These are phyloP conservation scores for Cajanus cajan DNA, from an alignment of 306 rosid species.

Conservation along the genomic window DNA sequence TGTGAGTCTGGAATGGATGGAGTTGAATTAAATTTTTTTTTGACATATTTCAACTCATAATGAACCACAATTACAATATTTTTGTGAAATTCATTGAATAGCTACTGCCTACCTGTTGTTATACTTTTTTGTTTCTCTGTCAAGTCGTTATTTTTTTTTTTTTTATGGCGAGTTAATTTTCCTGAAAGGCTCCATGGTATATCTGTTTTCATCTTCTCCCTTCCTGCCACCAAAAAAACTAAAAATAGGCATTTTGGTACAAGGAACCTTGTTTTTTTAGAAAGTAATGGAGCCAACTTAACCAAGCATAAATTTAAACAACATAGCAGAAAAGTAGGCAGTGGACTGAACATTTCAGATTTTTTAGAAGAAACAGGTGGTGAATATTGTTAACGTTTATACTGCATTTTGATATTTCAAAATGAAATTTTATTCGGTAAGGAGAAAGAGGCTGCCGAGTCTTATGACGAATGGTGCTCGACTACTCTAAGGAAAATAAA, in stretches of 20 bases:
- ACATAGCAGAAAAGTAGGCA: background rate
- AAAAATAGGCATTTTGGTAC: background rate
- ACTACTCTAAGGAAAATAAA: constrained; percentile 53
- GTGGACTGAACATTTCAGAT: constrained; percentile 9
- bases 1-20: background rate
- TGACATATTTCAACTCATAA: background rate
- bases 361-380: background rate
- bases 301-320: background rate
- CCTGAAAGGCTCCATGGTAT: background rate
- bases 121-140: background rate
- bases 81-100: constrained; percentile 9
- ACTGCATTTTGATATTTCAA: constrained; percentile 15
- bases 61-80: background rate
- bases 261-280: background rate
- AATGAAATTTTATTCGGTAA: constrained; percentile 40
- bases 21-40: too few relatives aligned
- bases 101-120: background rate
- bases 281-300: background rate
- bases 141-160: background rate
- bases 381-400: background rate
- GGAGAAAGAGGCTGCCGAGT: constrained; percentile 75
- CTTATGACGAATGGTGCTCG: constrained; percentile 66
- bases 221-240: background rate
- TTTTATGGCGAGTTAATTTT: constrained; percentile 7
- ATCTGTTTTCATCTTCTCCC: background rate